Conservation (phyloP, 2,329 filamentous ascomycete genomes). For the Furcasterigmium furcatum region DNA sequence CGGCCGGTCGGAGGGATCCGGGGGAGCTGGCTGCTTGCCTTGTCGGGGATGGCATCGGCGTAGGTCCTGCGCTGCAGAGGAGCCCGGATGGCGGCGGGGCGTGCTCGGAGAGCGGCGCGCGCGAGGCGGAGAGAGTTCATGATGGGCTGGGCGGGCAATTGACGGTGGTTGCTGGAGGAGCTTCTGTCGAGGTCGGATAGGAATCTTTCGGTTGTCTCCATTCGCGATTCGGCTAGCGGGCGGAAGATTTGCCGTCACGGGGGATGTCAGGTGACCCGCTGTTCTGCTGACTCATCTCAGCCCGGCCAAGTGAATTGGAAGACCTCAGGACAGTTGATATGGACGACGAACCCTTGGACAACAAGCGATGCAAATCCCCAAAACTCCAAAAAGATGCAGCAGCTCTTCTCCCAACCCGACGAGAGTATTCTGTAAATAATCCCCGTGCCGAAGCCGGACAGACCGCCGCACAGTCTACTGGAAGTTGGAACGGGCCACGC, state of each 20-base stretch:
- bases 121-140: slow-evolving; percentile 97
- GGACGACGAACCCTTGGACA: no score
- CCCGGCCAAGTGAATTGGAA: no score
- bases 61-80: slow-evolving; percentile 86
- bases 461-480: no score
- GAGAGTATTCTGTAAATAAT: no score
- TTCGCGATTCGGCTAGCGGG: slow-evolving; percentile 33
- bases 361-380: no score
- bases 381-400: no score
- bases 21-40: slow-evolving; percentile 44
- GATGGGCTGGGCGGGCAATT: slow-evolving; percentile 51
- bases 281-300: neutral
- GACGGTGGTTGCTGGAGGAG: slow-evolving; percentile 42
- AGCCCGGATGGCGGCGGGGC: slow-evolving; percentile 71
- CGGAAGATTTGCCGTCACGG: slow-evolving; percentile 26
- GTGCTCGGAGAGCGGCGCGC: slow-evolving; percentile 82
- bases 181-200: slow-evolving; percentile 38
- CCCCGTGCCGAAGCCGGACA: no score
- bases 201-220: slow-evolving; percentile 43
- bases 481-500: no score
- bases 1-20: neutral
- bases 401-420: no score
- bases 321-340: no score
- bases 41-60: slow-evolving; percentile 82
- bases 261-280: slow-evolving; percentile 23